A percentile compares a stretch with the other conserved stretches of the same genome.
Conservation (phyloP, 495 filamentous ascomycete genomes). For the Chaetomium fimeti region DNA sequence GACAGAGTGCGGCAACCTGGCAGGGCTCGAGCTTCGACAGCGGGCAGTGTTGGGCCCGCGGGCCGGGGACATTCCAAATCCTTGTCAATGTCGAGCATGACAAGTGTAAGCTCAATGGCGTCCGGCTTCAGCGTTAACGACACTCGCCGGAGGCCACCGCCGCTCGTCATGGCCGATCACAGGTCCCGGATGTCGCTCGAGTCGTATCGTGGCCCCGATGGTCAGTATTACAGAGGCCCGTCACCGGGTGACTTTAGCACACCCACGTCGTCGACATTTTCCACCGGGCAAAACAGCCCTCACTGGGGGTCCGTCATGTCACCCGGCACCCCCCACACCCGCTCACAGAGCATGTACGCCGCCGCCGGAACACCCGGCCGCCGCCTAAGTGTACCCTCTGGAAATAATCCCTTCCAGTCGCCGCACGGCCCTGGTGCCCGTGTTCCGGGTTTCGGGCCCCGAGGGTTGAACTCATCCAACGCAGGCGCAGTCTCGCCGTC, state of each 20-base stretch:
- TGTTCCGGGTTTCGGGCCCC: conserved; percentile 58
- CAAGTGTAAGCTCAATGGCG: conserved; percentile 64
- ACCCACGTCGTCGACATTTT: conserved; percentile 71
- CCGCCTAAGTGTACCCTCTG: conserved; percentile 77
- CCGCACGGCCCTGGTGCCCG: conserved; percentile 57
- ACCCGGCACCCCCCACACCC: conserved; percentile 63
- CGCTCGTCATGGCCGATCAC: conserved; percentile 80
- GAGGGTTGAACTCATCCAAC: conserved; percentile 52
- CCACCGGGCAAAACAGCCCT: conserved; percentile 69
- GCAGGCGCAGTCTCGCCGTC: conserved; percentile 53
- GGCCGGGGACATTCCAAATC: conserved; percentile 77
- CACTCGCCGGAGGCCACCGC: conserved; percentile 69
- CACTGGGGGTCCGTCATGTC: conserved; percentile 66
- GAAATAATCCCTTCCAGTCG: conserved; percentile 69
- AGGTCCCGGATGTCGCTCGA: conserved; percentile 64
- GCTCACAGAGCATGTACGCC: conserved; percentile 64
- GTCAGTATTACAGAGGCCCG: conserved; percentile 53
- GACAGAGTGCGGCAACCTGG: conserved; percentile 66
- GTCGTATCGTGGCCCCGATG: conserved; percentile 53
- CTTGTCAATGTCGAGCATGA: conserved; percentile 72
- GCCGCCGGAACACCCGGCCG: conserved; percentile 66
- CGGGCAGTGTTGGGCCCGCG: conserved; percentile 59
- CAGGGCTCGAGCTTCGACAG: conserved; percentile 72
- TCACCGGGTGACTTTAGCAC: conserved; percentile 74
- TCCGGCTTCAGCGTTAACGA: conserved; percentile 67